Evolutionary conservation across 75 land plant genomes (phyloP).

Genomic region (Ceratopteris richardii): DNA sequence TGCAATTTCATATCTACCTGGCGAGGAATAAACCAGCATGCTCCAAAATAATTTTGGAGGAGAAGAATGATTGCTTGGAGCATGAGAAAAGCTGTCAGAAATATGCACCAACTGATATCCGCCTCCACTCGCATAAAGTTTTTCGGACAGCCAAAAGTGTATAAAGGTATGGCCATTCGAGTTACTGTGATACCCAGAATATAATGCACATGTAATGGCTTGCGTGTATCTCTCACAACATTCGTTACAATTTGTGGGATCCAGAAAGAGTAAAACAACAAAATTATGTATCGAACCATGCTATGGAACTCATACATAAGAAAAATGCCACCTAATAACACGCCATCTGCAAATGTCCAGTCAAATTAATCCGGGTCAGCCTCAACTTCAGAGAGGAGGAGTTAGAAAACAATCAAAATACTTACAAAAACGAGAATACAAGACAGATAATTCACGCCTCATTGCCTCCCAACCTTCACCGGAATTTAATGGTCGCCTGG

Average conservation of each 20-base stretch:
- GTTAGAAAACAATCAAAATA: no score
- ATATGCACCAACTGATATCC: constrained; percentile 69
- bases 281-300: constrained; percentile 59
- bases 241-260: constrained; percentile 89
- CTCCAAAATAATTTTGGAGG: constrained; percentile 89
- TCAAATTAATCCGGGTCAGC: no score
- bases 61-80: constrained; percentile 73
- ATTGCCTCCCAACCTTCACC: constrained; percentile 98
- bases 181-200: constrained; percentile 87
- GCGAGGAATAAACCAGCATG: constrained; percentile 98
- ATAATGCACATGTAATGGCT: constrained; percentile 91
- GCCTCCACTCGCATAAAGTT: constrained; percentile 87
- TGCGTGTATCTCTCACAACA: constrained; percentile 84
- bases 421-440: constrained; percentile 98
- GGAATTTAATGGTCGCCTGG: constrained; percentile 64
- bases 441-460: constrained; percentile 95
- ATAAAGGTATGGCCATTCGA: constrained; percentile 86
- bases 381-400: no score
- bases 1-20: constrained; percentile 48
- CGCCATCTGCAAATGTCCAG: constrained; percentile 65
- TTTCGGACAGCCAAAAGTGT: constrained; percentile 87
- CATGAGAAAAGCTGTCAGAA: constrained; percentile 47
- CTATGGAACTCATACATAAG: constrained; percentile 90
- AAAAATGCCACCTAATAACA: constrained; percentile 89
- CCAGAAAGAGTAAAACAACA: constrained; percentile 95